Evolutionary conservation across 305 asterid genomes (phyloP), one percentile per base, ranked within the genome.

Genomic region (Ajuga reptans): DNA sequence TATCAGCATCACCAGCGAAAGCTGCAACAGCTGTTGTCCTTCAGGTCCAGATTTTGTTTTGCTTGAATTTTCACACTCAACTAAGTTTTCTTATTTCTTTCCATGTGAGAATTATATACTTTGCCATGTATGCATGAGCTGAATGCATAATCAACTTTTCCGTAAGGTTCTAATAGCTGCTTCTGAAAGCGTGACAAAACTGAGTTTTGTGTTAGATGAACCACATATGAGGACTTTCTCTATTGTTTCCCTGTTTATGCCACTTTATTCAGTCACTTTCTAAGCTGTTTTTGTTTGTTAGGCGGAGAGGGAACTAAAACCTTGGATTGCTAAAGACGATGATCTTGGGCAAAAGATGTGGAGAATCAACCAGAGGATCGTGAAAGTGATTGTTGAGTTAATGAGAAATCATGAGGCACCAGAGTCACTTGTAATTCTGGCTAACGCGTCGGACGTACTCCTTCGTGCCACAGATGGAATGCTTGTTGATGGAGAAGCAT

Each of bases 401-500:
- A 94, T 94, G 99, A 86, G 97, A 80, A 91, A 87, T 78, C 96
- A 94, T 18, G 96, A 91, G 45, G 81, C 83, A 50, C 91, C 89
- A 17, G 99, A 94, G 82, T 86, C 97, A 3, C 81, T 94, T 75
- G 89, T 91, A 43, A 85, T 94, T 75, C 78, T 94, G 50, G 82
- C 97, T 14, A 85, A 96, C 9, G 97, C 99, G 15, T 88, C 97
- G 9, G 96, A 93, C 73, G 92, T 91, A 61, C 96, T 93, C 71
- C 86, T 89, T 37, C 96, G 96, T 64, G 99, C 97, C 68, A 93
- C 99, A 6, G 99, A 91, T 39, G 99, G 99, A 43, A 84, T 93
- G 95, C 97, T 93, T 43, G 92, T 93, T n/a, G 99, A 91, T 74
- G 99, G 96, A 66, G 99, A 87, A 86, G 96, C 97, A 67, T 93